A percentile compares a stretch with the other conserved stretches of the same genome.
phyloP scores from a whole-genome alignment of 352 stramenopile genomes.

The Globisporangium cylindrosporum region DNA sequence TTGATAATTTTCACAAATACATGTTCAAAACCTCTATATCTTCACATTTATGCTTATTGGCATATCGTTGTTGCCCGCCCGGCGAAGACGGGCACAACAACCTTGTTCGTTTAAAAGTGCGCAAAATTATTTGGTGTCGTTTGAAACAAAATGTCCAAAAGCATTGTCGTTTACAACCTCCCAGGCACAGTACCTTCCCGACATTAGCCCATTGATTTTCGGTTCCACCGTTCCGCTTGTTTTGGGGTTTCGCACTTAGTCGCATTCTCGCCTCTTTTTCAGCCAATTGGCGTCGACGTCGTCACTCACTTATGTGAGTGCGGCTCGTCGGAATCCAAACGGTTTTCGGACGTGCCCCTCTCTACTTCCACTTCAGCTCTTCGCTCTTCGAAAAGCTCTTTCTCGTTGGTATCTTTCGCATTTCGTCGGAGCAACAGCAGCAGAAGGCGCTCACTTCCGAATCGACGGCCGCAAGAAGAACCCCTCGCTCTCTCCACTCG shows the following conservation, averaged over 20 bases:
- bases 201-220: not conserved
- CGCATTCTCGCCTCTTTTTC: not conserved
- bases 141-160: too few species aligned
- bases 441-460: constrained; percentile 9
- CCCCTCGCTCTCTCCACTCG: not conserved
- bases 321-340: constrained; percentile 11
- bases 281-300: not conserved
- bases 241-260: not conserved
- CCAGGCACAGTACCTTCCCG: too few species aligned
- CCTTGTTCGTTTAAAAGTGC: too few species aligned
- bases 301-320: not conserved
- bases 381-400: constrained; percentile 2
- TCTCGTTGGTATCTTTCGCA: constrained; percentile 9
- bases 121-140: too few species aligned
- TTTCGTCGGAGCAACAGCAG: not conserved
- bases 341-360: constrained; percentile 10
- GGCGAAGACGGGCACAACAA: too few species aligned
- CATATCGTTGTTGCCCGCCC: too few species aligned
- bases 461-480: constrained; percentile 5
- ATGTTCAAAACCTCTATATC: too few species aligned
- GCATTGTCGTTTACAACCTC: too few species aligned
- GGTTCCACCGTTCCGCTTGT: not conserved
- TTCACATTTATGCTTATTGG: too few species aligned
- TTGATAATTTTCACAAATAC: too few species aligned
- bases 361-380: constrained; percentile 3